Conservation (phyloP, 2,329 filamentous ascomycete species). For the Aspergillus tamarii region DNA sequence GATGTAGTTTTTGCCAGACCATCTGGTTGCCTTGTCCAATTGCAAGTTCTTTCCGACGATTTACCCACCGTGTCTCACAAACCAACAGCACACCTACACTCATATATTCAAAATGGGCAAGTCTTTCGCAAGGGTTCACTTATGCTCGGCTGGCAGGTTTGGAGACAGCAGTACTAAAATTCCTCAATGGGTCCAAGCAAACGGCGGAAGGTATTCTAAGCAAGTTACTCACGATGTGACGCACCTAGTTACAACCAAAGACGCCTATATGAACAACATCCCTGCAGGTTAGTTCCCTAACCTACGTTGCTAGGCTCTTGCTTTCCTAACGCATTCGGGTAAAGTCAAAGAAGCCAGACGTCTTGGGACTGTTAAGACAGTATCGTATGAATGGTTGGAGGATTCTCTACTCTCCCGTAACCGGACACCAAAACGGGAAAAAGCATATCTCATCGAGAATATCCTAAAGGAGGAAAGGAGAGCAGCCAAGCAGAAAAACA, state of each 20-base stretch:
- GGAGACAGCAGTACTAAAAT: constrained; percentile 60
- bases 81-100: background rate
- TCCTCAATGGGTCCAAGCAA: constrained; percentile 64
- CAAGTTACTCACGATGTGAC: constrained; percentile 63
- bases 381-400: constrained; percentile 52
- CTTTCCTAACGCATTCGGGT: background rate
- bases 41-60: background rate
- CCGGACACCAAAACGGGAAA: constrained; percentile 37
- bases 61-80: background rate
- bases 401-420: constrained; percentile 44
- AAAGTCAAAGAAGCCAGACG: constrained; percentile 47
- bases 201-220: constrained; percentile 62
- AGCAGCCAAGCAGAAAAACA: constrained; percentile 8
- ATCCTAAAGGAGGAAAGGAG: constrained; percentile 34
- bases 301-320: background rate
- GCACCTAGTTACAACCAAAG: constrained; percentile 70
- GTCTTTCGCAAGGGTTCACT: constrained; percentile 55
- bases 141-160: constrained; percentile 64
- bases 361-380: constrained; percentile 45
- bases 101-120: constrained; percentile 36
- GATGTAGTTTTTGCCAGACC: background rate
- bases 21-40: background rate
- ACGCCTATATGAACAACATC: constrained; percentile 59
- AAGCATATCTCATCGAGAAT: constrained; percentile 43
- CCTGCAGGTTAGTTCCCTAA: constrained; percentile 38